Evolutionary conservation across 78 protist genomes (phyloP).

Genomic region (Dictyostelium capitatum): DNA sequence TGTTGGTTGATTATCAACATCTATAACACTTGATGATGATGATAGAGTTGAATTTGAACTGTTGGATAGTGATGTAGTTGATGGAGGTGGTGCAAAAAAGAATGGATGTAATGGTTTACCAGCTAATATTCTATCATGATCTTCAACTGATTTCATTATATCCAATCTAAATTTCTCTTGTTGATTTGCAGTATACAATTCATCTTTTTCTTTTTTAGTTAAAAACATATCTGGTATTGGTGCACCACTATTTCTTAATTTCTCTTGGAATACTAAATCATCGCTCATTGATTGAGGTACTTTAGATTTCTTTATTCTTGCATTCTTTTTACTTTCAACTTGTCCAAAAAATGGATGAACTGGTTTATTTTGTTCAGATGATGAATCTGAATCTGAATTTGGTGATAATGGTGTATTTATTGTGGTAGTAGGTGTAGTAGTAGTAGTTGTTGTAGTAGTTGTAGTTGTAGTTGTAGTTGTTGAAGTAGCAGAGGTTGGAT

Average conservation of each 20-base stretch:
- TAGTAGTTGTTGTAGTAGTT: not conserved
- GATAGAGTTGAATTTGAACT: not conserved
- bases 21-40: not conserved
- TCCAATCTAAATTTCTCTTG: conserved; percentile 42
- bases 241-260: not conserved
- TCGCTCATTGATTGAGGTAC: not conserved
- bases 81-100: conserved; percentile 12
- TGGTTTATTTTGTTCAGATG: not conserved
- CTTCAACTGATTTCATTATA: conserved; percentile 42
- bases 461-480: not conserved
- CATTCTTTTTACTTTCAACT: not conserved
- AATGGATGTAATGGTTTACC: conserved; percentile 60
- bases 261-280: conserved; percentile 12
- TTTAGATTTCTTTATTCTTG: not conserved
- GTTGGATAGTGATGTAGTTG: not conserved
- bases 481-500: not conserved
- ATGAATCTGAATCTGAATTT: not conserved
- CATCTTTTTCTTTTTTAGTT: conserved; percentile 33
- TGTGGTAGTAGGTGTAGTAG: not conserved
- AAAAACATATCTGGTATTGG: conserved; percentile 38
- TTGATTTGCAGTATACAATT: not conserved
- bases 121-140: conserved; percentile 3
- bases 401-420: not conserved
- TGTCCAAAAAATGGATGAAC: conserved; percentile 42
- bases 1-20: not conserved